phyloP scores from a whole-genome alignment of 78 protist species.

The Dictyostelium firmibasis region DNA sequence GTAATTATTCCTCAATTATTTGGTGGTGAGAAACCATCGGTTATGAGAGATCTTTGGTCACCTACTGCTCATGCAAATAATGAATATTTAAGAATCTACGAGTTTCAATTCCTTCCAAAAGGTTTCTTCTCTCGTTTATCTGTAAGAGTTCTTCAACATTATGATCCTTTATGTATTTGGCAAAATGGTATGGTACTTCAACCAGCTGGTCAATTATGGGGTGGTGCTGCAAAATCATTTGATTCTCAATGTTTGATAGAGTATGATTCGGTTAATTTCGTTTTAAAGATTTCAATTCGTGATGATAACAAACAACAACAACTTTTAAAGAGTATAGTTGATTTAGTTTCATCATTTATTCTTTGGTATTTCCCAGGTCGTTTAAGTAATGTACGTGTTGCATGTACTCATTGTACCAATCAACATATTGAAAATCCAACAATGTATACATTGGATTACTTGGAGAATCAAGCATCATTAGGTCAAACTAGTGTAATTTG shows the following conservation, averaged over 20 bases:
- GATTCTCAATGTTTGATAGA: constrained; percentile 49
- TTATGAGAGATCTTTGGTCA: constrained; percentile 50
- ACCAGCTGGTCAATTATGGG: constrained; percentile 64
- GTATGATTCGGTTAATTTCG: background rate
- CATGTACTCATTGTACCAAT: constrained; percentile 43
- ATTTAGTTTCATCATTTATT: constrained; percentile 55
- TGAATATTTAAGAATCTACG: constrained; percentile 19
- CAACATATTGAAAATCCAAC: constrained; percentile 12
- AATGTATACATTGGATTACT: constrained; percentile 18
- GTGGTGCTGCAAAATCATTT: constrained; percentile 41
- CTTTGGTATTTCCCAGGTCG: constrained; percentile 81
- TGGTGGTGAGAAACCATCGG: constrained; percentile 41
- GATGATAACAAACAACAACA: constrained; percentile 3
- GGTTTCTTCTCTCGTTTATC: constrained; percentile 68
- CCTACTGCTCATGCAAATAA: background rate
- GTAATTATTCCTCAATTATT: constrained; percentile 48
- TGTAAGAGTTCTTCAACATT: constrained; percentile 36
- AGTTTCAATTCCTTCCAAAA: constrained; percentile 63
- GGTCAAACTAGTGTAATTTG: constrained; percentile 33
- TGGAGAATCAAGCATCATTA: constrained; percentile 29
- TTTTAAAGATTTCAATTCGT: background rate
- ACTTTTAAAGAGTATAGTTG: constrained; percentile 1
- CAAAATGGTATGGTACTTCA: constrained; percentile 52
- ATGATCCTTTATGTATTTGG: constrained; percentile 71
- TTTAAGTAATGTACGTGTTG: constrained; percentile 2